These are phyloP conservation scores for Mariannaea elegans DNA, from an alignment of 2,329 filamentous ascomycete genomes.

Conservation along the genomic window DNA sequence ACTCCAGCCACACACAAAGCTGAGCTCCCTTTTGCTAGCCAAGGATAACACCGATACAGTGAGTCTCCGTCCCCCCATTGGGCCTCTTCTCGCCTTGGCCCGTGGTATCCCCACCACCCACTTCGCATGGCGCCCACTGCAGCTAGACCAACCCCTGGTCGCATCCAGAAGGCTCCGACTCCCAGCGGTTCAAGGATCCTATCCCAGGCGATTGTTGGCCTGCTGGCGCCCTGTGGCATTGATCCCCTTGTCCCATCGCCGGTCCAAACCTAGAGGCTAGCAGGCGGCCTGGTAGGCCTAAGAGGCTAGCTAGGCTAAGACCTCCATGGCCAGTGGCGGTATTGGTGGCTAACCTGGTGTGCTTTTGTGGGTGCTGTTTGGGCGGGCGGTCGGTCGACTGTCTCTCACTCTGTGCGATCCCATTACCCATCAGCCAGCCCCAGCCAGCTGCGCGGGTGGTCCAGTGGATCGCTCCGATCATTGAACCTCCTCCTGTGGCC, in stretches of 20 bases:
- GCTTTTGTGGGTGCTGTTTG: conserved; percentile 29
- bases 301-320: conserved; percentile 26
- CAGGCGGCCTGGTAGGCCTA: conserved; percentile 7
- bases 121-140: conserved; percentile 27
- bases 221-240: conserved; percentile 11
- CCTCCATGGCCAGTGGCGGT: conserved; percentile 36
- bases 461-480: conserved; percentile 37
- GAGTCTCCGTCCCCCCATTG: conserved; percentile 25
- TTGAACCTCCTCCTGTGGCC: conserved; percentile 42
- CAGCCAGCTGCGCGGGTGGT: conserved; percentile 11
- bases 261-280: conserved; percentile 12
- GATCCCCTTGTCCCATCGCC: conserved; percentile 23
- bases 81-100: conserved; percentile 29
- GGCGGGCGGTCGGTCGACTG: conserved; percentile 17
- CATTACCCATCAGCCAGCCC: conserved; percentile 9
- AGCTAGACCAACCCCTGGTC: conserved; percentile 18
- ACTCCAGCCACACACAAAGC: conserved; percentile 31
- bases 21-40: conserved; percentile 23
- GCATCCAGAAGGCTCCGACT: conserved; percentile 26
- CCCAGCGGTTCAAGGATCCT: conserved; percentile 22
- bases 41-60: conserved; percentile 29
- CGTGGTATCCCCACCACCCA: conserved; percentile 30
- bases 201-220: conserved; percentile 20
- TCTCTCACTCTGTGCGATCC: conserved; percentile 9
- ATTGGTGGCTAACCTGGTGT: conserved; percentile 19